Base-by-base conservation (phyloP, 495 filamentous ascomycete genomes). In the Talaromyces ruber region DNA sequence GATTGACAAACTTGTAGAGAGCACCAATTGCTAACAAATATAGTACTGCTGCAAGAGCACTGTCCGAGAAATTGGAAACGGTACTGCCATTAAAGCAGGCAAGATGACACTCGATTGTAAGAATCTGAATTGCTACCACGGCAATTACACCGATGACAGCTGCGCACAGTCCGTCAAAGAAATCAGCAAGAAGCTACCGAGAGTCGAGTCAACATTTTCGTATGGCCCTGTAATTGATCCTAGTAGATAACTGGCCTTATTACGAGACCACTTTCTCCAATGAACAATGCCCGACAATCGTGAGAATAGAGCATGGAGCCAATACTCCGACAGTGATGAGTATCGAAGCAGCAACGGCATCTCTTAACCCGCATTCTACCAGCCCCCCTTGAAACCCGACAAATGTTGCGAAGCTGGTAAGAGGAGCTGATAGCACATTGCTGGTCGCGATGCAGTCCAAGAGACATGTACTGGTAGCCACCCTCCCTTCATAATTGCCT, bases 391-490 rank as follows among this genome's bases (percentile, higher is more conserved):
- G 72, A 52, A 71, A 74, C 4, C 72, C 72, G 30, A 75, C 72
- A 60, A 75, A 75, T 1, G 68, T 75, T 16, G 68, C 64, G 62
- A 75, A 75, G 22, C 74, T 74, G n/a, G 74, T 69, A 28, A 75
- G 64, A 24, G 72, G 72, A 11, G 72, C 72, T 18, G 72, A 72
- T 6, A 75, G 39, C 2, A 72, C 62, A 58, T 75, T 74, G n/a
- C 69, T 71, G 51, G 74, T 74, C 1, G 72, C 72, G 50, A 75
- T 72, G 32, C 72, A 68, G 59, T 74, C 72, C 9, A 75, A 51
- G 74, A 75, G 12, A 72, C 68, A 61, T 65, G 66, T 54, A 70
- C 69, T 11, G 68, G 59, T 16, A 75, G 52, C 72, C 72, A 75
- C 8, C 28, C 69, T 24, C 73, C 73, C 34, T 70, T 70, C 9